Evolutionary conservation across 2,329 filamentous ascomycete genomes (phyloP).

Genomic region (Fusarium sp.): DNA sequence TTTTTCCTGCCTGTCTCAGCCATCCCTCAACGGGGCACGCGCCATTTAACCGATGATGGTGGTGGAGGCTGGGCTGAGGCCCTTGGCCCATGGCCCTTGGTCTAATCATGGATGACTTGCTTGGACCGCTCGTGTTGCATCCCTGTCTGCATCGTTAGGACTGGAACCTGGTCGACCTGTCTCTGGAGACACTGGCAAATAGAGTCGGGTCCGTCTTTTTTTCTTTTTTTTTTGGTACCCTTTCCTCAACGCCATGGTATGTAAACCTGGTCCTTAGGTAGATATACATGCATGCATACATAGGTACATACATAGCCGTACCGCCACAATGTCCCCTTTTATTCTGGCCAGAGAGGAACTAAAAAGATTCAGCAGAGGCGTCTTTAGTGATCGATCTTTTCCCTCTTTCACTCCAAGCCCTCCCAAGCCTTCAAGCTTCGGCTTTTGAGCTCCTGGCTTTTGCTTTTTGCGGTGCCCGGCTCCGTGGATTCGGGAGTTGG

Average conservation of each 20-base stretch:
- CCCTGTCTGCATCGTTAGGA: conserved; percentile 20
- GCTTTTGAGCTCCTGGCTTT: not conserved
- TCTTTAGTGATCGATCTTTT: not conserved
- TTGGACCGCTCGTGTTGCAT: conserved; percentile 25
- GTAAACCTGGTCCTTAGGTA: not conserved
- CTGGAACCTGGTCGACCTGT: conserved; percentile 25
- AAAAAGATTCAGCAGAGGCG: not conserved
- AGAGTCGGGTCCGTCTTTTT: conserved; percentile 43
- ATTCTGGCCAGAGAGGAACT: too few relatives aligned
- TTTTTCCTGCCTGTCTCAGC: conserved; percentile 14
- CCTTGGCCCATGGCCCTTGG: too few relatives aligned
- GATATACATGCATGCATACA: too few relatives aligned
- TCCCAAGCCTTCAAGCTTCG: not conserved
- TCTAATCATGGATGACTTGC: too few relatives aligned
- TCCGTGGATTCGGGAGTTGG: conserved; percentile 41
- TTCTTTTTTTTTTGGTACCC: conserved; percentile 4
- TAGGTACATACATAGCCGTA: conserved; percentile 8
- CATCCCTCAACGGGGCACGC: conserved; percentile 45
- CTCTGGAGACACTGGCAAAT: conserved; percentile 24
- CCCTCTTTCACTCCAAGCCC: not conserved
- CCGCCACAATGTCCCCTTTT: not conserved
- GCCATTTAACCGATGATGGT: conserved; percentile 33
- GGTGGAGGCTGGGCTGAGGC: conserved; percentile 19
- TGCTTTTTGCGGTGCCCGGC: conserved; percentile 19
- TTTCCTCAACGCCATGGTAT: conserved; percentile 12